phyloP scores from a whole-genome alignment of 768 basidiomycete genomes.

The Floccularia luteovirens region DNA sequence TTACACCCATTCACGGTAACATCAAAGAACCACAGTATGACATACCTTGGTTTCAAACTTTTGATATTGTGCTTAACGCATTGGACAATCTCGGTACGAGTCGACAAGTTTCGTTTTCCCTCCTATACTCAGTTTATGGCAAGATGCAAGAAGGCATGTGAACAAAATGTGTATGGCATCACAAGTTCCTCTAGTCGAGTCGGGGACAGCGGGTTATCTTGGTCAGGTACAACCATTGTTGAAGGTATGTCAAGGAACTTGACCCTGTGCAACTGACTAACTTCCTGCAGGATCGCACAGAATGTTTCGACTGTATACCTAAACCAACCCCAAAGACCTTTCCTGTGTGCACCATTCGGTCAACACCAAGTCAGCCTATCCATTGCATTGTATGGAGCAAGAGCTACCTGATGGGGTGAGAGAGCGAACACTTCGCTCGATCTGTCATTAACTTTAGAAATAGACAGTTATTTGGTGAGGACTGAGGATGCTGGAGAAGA shows the following conservation, averaged over 20 bases:
- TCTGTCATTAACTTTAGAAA: background rate
- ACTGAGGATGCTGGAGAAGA: conserved; percentile 76
- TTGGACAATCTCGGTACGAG: conserved; percentile 87
- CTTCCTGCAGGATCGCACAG: conserved; percentile 61
- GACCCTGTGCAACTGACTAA: background rate
- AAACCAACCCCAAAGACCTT: conserved; percentile 93
- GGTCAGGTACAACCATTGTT: conserved; percentile 94
- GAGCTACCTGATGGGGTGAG: conserved; percentile 88
- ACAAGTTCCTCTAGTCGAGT: conserved; percentile 85
- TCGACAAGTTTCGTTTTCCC: conserved; percentile 1
- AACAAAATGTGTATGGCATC: conserved; percentile 98
- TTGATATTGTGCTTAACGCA: conserved; percentile 92
- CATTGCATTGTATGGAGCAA: conserved; percentile 99
- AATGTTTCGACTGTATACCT: conserved; percentile 95
- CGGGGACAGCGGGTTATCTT: conserved; percentile 93
- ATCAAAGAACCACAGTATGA: conserved; percentile 92
- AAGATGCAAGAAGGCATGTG: conserved; percentile 91
- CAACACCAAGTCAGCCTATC: conserved; percentile 94
- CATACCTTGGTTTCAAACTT: conserved; percentile 82
- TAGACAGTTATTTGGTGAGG: conserved; percentile 93
- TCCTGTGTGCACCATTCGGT: conserved; percentile 96
- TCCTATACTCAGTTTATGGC: background rate
- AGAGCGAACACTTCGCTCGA: conserved; percentile 2
- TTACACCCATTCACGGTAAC: conserved; percentile 88
- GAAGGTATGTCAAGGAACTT: conserved; percentile 42